Percentiles rank a stretch among this genome's conserved stretches.
Evolutionary conservation across 805 yeast species (phyloP).

Genomic region (Wickerhamomyces subpelliculosus): DNA sequence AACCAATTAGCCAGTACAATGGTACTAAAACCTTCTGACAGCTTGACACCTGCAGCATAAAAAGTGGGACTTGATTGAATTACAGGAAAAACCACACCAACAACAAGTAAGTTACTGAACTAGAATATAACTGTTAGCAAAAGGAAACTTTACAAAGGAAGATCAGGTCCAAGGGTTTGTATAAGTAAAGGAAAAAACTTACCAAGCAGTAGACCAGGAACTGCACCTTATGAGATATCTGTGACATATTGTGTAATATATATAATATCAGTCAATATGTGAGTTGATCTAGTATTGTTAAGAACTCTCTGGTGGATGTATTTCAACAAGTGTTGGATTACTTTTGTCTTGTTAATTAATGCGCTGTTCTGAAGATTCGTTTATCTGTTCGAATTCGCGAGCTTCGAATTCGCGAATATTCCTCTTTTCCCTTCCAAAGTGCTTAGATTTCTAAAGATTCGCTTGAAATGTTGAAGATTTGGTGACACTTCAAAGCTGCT

Average conservation of each 20-base stretch:
- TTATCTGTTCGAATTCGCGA: no score
- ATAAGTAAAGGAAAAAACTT: background rate
- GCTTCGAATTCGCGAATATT: no score
- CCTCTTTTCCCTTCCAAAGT: no score
- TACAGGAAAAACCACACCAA: conserved; percentile 29
- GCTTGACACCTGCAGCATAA: conserved; percentile 36
- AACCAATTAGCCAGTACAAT: conserved; percentile 38
- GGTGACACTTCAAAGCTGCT: no score
- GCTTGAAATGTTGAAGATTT: no score
- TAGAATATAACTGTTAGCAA: conserved; percentile 5
- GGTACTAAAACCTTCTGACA: conserved; percentile 43
- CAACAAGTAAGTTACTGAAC: conserved; percentile 31
- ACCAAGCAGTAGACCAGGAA: conserved; percentile 10
- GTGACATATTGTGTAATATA: conserved; percentile 1
- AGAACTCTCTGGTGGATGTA: no score
- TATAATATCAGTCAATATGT: background rate
- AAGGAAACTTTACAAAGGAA: background rate
- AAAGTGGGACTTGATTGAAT: conserved; percentile 37
- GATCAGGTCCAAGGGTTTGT: background rate
- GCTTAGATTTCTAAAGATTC: no score
- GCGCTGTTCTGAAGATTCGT: no score
- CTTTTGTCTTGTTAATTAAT: no score
- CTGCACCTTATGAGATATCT: conserved; percentile 11
- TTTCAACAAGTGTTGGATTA: no score
- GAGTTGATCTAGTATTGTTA: background rate